These are phyloP conservation scores for Russula abietina DNA, from an alignment of 768 basidiomycete species.

Conservation along the genomic window DNA sequence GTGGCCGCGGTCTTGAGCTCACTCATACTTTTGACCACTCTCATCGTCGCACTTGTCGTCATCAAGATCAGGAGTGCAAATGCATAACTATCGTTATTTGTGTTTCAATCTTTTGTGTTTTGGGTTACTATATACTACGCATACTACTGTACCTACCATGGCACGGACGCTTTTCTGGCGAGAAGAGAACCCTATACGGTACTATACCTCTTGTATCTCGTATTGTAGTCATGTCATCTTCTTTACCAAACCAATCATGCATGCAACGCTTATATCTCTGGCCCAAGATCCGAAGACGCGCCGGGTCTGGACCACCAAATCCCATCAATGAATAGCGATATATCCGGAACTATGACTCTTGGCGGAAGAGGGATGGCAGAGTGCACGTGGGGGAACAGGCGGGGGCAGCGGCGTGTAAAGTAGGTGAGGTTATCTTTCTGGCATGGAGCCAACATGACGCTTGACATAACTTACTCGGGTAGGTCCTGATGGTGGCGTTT, in stretches of 20 bases:
- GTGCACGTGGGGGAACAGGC: constrained; percentile 87
- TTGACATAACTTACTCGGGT: constrained; percentile 88
- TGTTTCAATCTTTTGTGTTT: background rate
- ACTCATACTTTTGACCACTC: constrained; percentile 41
- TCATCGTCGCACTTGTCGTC: constrained; percentile 47
- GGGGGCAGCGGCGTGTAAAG: constrained; percentile 90
- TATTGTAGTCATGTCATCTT: no score
- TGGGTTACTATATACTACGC: background rate
- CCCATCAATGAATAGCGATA: constrained; percentile 9
- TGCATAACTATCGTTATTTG: background rate
- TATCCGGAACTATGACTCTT: constrained; percentile 81
- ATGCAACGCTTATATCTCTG: no score
- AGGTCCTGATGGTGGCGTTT: constrained; percentile 98
- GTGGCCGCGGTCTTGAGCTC: constrained; percentile 57
- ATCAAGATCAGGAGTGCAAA: constrained; percentile 1
- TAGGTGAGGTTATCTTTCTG: constrained; percentile 89
- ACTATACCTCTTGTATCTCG: no score
- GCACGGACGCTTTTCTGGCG: constrained; percentile 4
- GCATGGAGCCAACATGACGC: constrained; percentile 82
- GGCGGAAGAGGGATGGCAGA: constrained; percentile 71
- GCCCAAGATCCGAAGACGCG: background rate
- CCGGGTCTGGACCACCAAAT: background rate
- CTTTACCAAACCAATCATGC: no score
- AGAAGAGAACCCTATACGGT: no score
- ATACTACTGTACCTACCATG: background rate